A percentile compares a stretch with the other conserved stretches of the same genome.
These are phyloP conservation scores for Neofusicoccum sp. DNA, from an alignment of 2,329 filamentous ascomycete species.

Conservation along the genomic window DNA sequence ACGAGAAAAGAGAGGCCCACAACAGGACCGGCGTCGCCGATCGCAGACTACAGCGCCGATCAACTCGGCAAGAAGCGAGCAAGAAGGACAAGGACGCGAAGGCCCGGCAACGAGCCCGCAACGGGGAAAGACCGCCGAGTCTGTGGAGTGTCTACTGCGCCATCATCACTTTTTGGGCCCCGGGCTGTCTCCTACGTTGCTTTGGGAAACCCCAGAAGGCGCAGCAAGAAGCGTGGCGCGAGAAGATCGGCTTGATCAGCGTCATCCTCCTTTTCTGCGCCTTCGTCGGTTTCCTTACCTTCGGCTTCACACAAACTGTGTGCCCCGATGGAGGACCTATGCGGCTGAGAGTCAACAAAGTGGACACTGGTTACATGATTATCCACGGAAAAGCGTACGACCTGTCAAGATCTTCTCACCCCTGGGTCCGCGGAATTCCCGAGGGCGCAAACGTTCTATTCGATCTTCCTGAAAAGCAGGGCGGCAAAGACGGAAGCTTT, in stretches of 20 bases:
- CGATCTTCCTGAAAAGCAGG: slow-evolving; percentile 76
- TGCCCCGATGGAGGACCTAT: slow-evolving; percentile 67
- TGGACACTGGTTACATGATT: slow-evolving; percentile 84
- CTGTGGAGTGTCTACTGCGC: slow-evolving; percentile 96
- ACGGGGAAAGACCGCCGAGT: slow-evolving; percentile 73
- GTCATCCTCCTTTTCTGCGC: slow-evolving; percentile 85
- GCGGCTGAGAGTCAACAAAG: slow-evolving; percentile 78
- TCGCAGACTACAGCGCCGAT: slow-evolving; percentile 55
- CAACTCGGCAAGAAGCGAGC: slow-evolving; percentile 61
- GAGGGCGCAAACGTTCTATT: slow-evolving; percentile 76
- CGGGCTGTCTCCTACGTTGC: slow-evolving; percentile 78
- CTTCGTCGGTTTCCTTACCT: slow-evolving; percentile 91
- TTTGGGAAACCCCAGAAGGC: slow-evolving; percentile 83
- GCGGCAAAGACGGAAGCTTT: slow-evolving; percentile 92
- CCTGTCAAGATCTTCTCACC: slow-evolving; percentile 72
- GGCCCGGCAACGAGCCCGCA: slow-evolving; percentile 57
- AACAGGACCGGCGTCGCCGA: slow-evolving; percentile 28
- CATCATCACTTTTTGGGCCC: slow-evolving; percentile 91
- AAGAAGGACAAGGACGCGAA: slow-evolving; percentile 60
- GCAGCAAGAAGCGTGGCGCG: slow-evolving; percentile 90
- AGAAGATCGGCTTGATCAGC: slow-evolving; percentile 96
- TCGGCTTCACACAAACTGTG: slow-evolving; percentile 88
- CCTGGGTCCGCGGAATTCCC: slow-evolving; percentile 75
- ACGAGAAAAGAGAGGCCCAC: slow-evolving; percentile 36
- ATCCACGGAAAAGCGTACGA: slow-evolving; percentile 93